Evolutionary conservation across 2,329 filamentous ascomycete species (phyloP), one percentile per base, ranked within the genome.

Genomic region (Aspergillus costaricaensis): DNA sequence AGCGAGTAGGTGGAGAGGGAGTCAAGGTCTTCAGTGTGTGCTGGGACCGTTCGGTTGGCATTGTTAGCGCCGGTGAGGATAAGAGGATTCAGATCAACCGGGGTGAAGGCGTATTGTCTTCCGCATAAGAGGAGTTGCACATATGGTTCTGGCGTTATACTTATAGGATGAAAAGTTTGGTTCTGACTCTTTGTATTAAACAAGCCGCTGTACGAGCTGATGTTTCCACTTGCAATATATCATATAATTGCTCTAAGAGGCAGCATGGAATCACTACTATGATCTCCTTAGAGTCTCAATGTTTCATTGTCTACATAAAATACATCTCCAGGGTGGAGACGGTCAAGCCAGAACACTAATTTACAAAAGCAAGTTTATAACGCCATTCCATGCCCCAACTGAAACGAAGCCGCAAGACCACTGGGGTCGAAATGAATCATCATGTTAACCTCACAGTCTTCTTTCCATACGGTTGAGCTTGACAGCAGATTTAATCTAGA

Each of bases 21-120:
- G 86, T 89, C 63, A 98, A 98, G 84, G 92, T 99, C 52, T 91
- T 98, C 76, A 86, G 87, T 36, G 91, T 98, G 5, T 85, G 83
- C 61, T 99, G 95, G 95, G 91, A 97, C 76, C 82, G 83, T 74
- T 85, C 87, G 6, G 87, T 96, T 72, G 96, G 95, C 1, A 94
- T 99, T 73, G 90, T 97, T 48, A 96, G 91, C 71, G 92, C 83
- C 47, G 92, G 94, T 15, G 93, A 98, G 83, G 95, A 99, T 74
- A 96, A 95, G 81, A 88, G 86, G 80, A 88, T 99, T 70, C 95
- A 99, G 81, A 87, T 99, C 62, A 97, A 99, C 77, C 84, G 85
- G 67, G 88, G 87, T 17, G 82, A 85, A 63, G 84, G 77, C 30
- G 74, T 80, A 55, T 63, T 79, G 54, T 76, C 70, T 55, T 73